Evolutionary conservation across 768 basidiomycete genomes (phyloP), one percentile per base, ranked within the genome.

Genomic region (Termitomyces titanicus): DNA sequence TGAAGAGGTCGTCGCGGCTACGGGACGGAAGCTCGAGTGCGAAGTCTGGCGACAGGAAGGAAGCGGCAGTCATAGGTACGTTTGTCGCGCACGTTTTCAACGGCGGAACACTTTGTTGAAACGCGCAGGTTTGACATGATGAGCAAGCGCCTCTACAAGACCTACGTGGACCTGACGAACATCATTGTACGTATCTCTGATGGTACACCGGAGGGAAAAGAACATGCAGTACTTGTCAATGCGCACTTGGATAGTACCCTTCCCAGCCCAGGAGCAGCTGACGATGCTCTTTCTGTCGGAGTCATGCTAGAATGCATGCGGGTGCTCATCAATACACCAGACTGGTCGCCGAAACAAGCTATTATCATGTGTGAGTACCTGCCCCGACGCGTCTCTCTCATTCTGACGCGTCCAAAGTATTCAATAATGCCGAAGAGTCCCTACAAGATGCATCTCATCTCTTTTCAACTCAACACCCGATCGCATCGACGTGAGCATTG

Each of bases 401-500:
- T 3, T 18, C 33, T 47, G 34, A 53, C 27, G 39, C 39, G 31
- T 47, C 15, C 10, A 15, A 34, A 94, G 92, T 98, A 57, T 97
- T 96, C 75, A 98, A 98, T 61, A 81, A 96, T 57, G 96, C 89
- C 11, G 95, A 98, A 70, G 95, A 98, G 67, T 92, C 89, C 1
- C 73, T 98, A 29, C 96, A 98, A 69, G 96, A 98, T 65, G 94
- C 89, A 0, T 94, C 92, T 0, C 95, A 98, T 70, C 75, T 97
- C 4, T 98, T 88, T 69, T 86, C 94, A 6, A 97, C 94, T 0
- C 93, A 96, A 64, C 93, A 97, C 66, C 84, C 83, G 15, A 77
- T 77, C 55, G 85, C 83, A 27, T 67, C 78, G 10, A 89, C 85
- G 90, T 89, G 53, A 63, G 86, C 74, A 33, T 18, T 42, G 9